phyloP scores from a whole-genome alignment of 176 grass and related monocot genomes.

The Musa troglodytarum region DNA sequence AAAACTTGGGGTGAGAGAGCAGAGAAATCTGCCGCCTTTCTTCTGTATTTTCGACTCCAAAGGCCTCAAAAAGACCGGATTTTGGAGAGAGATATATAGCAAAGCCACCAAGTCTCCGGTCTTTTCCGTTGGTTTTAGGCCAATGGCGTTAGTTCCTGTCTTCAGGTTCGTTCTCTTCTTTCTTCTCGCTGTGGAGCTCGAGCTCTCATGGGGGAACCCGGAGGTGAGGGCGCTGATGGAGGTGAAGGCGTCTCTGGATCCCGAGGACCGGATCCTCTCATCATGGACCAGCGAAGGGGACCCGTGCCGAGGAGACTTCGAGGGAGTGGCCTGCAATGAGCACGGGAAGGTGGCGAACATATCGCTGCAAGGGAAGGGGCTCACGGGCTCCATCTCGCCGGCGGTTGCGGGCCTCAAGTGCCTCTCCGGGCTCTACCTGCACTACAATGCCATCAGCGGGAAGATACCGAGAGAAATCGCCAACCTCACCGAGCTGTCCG shows the following conservation, averaged over 20 bases:
- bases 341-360: slow-evolving; percentile 75
- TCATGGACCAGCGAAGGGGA: slow-evolving; percentile 57
- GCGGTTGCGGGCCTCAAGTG: slow-evolving; percentile 45
- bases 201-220: slow-evolving; percentile 14
- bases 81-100: not conserved
- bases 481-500: slow-evolving; percentile 37
- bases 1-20: not conserved
- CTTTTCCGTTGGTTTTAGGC: not conserved
- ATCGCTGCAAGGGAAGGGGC: slow-evolving; percentile 80
- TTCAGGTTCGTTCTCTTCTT: slow-evolving; percentile 6
- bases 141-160: not conserved
- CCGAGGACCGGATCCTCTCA: slow-evolving; percentile 33
- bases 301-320: slow-evolving; percentile 57
- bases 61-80: not conserved
- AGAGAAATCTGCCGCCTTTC: not conserved
- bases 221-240: slow-evolving; percentile 71
- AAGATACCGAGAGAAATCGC: slow-evolving; percentile 51
- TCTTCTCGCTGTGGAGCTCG: not conserved
- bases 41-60: not conserved
- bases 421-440: slow-evolving; percentile 80
- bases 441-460: slow-evolving; percentile 70
- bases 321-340: slow-evolving; percentile 72
- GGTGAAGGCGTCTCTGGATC: slow-evolving; percentile 53
- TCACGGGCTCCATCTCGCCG: slow-evolving; percentile 60
- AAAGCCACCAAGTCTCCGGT: not conserved